These are phyloP conservation scores for Bruguiera hainesii DNA, from an alignment of 441 rosid species.

Conservation along the genomic window DNA sequence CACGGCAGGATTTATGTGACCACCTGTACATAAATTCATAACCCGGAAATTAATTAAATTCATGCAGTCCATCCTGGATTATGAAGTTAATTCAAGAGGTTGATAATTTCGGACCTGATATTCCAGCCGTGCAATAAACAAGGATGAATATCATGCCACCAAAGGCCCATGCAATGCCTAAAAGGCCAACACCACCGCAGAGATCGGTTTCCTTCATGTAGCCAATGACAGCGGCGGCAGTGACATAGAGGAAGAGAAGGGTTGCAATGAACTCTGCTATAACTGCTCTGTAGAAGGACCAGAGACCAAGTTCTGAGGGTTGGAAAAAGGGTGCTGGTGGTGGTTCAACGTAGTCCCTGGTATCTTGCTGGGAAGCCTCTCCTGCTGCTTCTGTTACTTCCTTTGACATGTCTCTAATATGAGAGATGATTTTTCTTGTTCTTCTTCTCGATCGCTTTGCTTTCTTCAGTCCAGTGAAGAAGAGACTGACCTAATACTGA, in stretches of 20 bases:
- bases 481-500: no score
- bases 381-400: slow-evolving; percentile 15
- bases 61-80: no score
- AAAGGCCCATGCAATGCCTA: slow-evolving; percentile 75
- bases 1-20: slow-evolving; percentile 69
- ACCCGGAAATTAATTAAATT: not conserved
- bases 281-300: slow-evolving; percentile 68
- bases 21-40: slow-evolving; percentile 30
- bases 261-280: slow-evolving; percentile 67
- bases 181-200: slow-evolving; percentile 51
- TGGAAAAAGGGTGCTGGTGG: slow-evolving; percentile 53
- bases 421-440: no score
- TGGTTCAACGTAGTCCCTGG: slow-evolving; percentile 53
- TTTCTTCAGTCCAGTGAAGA: no score
- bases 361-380: slow-evolving; percentile 19
- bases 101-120: slow-evolving; percentile 28
- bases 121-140: slow-evolving; percentile 72
- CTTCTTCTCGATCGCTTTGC: no score
- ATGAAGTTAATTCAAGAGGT: not conserved
- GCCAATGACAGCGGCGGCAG: slow-evolving; percentile 56
- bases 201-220: slow-evolving; percentile 42
- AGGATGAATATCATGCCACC: slow-evolving; percentile 70
- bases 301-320: slow-evolving; percentile 39
- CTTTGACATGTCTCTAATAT: not conserved
- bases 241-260: slow-evolving; percentile 55